Base-by-base conservation (phyloP, 2,329 filamentous ascomycete species). In the Fusarium cicatricum region DNA sequence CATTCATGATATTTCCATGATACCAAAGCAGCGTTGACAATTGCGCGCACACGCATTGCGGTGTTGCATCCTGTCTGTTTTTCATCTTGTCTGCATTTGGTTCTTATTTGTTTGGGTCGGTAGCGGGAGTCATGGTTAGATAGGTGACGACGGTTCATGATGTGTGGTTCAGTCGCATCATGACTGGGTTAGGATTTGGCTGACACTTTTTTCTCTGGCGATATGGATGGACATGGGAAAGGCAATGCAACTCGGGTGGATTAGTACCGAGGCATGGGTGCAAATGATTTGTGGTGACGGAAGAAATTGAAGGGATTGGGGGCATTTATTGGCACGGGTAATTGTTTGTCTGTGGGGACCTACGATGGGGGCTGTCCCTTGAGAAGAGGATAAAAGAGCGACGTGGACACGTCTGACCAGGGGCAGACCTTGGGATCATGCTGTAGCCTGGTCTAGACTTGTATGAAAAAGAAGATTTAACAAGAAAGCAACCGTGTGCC, bases 51-150 rank as follows among this genome's bases (percentile, higher is more conserved):
- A 54, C n/a, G 23, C 6, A 14, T 29, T 42, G 38, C 49, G 31
- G 31, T 21, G 34, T 28, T 15, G 5, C n/a, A 14, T 37, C 10
- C 21, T 48, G 23, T 17, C n/a, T 60, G 21, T 52, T 47, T n/a
- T 34, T 47, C 11, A 16, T 38, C 39, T 29, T 45, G 23, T 14
- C 26, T 21, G 17, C 14, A 39, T 44, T 40, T 34, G 17, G 29
- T 14, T 45, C 28, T 58, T 40, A 34, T 43, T 39, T 40, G 34
- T 57, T 50, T 58, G 17, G 40, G 32, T 47, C 6, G 37, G 29
- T 50, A 61, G 60, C 48, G 52, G 60, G 60, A 44, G 60, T 64
- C 55, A 38, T 41, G 14, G 14, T 14, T 37, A 19, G 19, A 34
- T 36, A 23, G 6, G 38, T 15, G 53, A 21, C 31, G 16, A 14